phyloP scores from a whole-genome alignment of 176 grass and related monocot genomes.

The Oryza meyeriana region DNA sequence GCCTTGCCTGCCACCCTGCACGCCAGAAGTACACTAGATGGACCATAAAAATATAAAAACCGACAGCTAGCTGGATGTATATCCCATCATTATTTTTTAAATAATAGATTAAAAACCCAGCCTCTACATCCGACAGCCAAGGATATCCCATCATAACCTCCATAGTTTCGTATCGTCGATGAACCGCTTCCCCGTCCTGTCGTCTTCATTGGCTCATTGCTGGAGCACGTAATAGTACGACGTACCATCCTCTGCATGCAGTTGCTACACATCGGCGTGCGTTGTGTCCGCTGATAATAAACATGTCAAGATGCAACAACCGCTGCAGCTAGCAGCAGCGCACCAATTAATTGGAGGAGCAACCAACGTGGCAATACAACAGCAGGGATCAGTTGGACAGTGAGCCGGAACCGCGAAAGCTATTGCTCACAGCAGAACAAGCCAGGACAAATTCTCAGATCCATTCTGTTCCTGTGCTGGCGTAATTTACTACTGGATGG shows the following conservation, averaged over 20 bases:
- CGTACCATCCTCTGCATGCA: not conserved
- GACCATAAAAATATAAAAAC: not conserved
- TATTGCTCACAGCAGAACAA: not conserved
- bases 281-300: constrained; percentile 3
- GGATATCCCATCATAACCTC: not conserved
- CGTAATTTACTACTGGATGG: not conserved
- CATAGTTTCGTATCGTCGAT: not conserved
- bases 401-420: not conserved
- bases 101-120: too few relatives aligned
- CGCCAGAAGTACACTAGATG: not conserved
- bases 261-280: not conserved
- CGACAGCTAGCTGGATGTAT: not conserved
- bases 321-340: not conserved
- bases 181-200: not conserved
- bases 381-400: not conserved
- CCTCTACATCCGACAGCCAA: too few relatives aligned
- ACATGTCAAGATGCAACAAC: constrained; percentile 33
- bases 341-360: constrained; percentile 17
- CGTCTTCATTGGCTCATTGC: not conserved
- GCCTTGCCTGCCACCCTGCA: not conserved
- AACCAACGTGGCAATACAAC: not conserved
- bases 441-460: not conserved
- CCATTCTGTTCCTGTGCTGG: not conserved
- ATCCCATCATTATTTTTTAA: too few relatives aligned
- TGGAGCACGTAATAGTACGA: not conserved